phyloP scores from a whole-genome alignment of 192 early-diverging fungal genomes.

The Paraglomus brasilianum region DNA sequence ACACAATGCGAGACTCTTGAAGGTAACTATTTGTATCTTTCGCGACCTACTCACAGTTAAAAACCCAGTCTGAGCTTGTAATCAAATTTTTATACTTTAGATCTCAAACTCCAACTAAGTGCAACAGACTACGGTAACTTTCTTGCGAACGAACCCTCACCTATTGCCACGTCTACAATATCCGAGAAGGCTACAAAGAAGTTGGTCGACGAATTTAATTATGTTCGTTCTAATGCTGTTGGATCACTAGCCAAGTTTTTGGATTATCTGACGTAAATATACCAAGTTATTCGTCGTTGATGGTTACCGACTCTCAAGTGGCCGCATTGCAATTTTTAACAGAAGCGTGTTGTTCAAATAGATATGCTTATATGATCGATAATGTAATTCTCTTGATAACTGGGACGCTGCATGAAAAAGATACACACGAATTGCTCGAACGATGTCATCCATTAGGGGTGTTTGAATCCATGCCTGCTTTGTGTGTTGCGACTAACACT shows the following conservation, averaged over 20 bases:
- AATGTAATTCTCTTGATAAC: slow-evolving; percentile 98
- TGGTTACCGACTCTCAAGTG: neutral
- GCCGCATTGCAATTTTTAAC: neutral
- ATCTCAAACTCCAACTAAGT: slow-evolving; percentile 90
- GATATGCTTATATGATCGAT: slow-evolving; percentile 99
- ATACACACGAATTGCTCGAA: slow-evolving; percentile 95
- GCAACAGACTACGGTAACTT: slow-evolving; percentile 95
- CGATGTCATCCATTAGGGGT: slow-evolving; percentile 97
- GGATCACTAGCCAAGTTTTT: slow-evolving; percentile 87
- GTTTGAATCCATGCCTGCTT: slow-evolving; percentile 97
- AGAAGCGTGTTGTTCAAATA: slow-evolving; percentile 32
- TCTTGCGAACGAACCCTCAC: slow-evolving; percentile 95
- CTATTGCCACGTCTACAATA: slow-evolving; percentile 89
- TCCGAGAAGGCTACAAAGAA: slow-evolving; percentile 86
- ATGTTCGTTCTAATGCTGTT: slow-evolving; percentile 80
- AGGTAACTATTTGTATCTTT: slow-evolving; percentile 47
- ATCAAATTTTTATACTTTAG: too few relatives aligned
- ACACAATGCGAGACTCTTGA: slow-evolving; percentile 98
- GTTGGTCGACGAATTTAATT: slow-evolving; percentile 91
- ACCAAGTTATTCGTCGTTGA: too few relatives aligned
- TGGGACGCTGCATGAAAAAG: slow-evolving; percentile 96
- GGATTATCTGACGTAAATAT: slow-evolving; percentile 92
- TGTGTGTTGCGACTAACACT: slow-evolving; percentile 96
- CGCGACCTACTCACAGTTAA: neutral
- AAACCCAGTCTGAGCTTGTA: neutral